These are phyloP conservation scores for Leccinum holopus DNA, from an alignment of 1,284 basidiomycete genomes.

Conservation along the genomic window DNA sequence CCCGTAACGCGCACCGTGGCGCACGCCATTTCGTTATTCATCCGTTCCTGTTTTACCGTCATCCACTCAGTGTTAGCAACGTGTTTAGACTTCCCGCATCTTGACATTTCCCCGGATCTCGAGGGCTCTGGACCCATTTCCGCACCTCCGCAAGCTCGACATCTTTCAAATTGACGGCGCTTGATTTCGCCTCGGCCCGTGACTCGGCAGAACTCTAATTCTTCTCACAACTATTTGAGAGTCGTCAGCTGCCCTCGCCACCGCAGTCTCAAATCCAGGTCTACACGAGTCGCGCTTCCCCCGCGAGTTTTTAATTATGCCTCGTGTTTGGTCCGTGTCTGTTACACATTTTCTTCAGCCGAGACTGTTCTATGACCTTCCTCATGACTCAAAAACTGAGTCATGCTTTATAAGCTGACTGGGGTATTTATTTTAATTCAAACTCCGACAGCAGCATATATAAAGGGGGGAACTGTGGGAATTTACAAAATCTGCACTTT, in stretches of 20 bases:
- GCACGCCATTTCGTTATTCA: no score
- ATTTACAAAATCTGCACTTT: neutral
- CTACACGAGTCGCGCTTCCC: neutral
- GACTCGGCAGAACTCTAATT: slow-evolving; percentile 17
- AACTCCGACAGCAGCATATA: slow-evolving; percentile 27
- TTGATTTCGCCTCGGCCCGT: neutral
- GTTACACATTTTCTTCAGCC: neutral
- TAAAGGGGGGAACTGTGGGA: slow-evolving; percentile 11
- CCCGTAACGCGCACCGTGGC: slow-evolving; percentile 21
- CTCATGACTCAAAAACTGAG: neutral
- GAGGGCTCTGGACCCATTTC: neutral
- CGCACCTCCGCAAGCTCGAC: slow-evolving; percentile 14
- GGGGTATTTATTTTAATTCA: slow-evolving; percentile 7
- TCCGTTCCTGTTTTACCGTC: slow-evolving; percentile 11
- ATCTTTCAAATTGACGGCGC: slow-evolving; percentile 26
- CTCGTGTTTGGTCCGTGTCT: neutral
- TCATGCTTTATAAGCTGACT: slow-evolving; percentile 7
- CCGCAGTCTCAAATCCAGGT: no score
- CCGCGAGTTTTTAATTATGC: neutral
- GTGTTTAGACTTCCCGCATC: slow-evolving; percentile 16
- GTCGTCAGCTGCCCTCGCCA: neutral
- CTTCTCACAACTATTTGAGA: slow-evolving; percentile 11
- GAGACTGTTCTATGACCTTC: neutral
- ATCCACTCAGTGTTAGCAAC: slow-evolving; percentile 14
- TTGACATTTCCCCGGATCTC: neutral